A percentile compares a stretch with the other conserved stretches of the same genome.
Conservation (phyloP, 2,329 filamentous ascomycete species). For the Sporothrix globosa region DNA sequence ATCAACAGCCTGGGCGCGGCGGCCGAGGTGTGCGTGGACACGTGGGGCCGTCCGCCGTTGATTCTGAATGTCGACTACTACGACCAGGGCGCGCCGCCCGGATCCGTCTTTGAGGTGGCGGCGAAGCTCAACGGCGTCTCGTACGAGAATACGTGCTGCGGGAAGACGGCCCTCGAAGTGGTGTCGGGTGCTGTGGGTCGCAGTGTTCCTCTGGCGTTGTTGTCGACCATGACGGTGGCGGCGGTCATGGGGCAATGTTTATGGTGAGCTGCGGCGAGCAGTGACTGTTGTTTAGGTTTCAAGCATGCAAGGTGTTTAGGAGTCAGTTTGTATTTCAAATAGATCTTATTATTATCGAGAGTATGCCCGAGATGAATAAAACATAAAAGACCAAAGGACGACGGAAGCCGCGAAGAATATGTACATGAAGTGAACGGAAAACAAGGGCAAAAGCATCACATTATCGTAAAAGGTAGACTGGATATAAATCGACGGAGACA, state of each 20-base stretch:
- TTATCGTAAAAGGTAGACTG: not conserved
- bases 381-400: too few relatives aligned
- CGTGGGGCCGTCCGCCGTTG: constrained; percentile 72
- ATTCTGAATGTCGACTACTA: constrained; percentile 86
- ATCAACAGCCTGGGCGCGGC: constrained; percentile 67
- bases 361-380: too few relatives aligned
- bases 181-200: not conserved
- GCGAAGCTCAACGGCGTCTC: constrained; percentile 72
- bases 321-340: not conserved
- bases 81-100: constrained; percentile 66
- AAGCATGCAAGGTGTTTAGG: too few relatives aligned
- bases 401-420: not conserved
- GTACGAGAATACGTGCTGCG: constrained; percentile 65
- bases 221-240: not conserved
- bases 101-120: constrained; percentile 77
- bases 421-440: not conserved
- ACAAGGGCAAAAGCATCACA: not conserved
- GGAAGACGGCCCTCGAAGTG: constrained; percentile 39
- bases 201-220: not conserved
- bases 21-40: constrained; percentile 61
- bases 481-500: not conserved
- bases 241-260: not conserved
- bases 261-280: not conserved
- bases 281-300: not conserved
- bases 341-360: not conserved